A percentile compares a stretch with the other conserved stretches of the same genome.
These are phyloP conservation scores for Diversispora epigaea DNA, from an alignment of 192 early-diverging fungal species.

Conservation along the genomic window DNA sequence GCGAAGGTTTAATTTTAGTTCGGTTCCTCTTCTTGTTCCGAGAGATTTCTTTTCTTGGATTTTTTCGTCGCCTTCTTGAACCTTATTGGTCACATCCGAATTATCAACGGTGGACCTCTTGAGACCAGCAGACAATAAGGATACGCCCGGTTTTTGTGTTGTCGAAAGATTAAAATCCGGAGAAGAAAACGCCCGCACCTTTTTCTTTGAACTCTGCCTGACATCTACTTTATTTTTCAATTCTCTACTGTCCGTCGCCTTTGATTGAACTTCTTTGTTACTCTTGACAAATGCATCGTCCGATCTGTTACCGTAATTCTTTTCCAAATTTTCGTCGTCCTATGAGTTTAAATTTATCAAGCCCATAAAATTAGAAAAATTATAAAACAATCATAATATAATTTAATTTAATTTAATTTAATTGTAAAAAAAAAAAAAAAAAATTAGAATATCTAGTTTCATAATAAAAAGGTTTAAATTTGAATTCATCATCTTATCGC, in stretches of 20 bases:
- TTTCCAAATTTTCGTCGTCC: too few species aligned
- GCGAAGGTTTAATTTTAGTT: neutral
- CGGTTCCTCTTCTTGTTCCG: neutral
- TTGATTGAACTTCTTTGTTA: too few species aligned
- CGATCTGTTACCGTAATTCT: too few species aligned
- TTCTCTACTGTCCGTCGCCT: neutral
- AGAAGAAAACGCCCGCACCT: neutral
- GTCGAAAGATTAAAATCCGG: neutral
- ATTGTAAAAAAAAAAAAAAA: too few species aligned
- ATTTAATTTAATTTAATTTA: too few species aligned
- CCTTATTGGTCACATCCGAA: neutral
- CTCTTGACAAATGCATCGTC: too few species aligned
- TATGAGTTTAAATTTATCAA: too few species aligned
- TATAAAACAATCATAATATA: too few species aligned
- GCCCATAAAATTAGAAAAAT: too few species aligned
- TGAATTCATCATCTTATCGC: too few species aligned
- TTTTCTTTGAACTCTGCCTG: neutral
- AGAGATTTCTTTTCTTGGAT: neutral
- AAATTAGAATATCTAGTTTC: too few species aligned
- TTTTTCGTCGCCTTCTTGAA: slow-evolving; percentile 3
- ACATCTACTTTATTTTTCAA: neutral
- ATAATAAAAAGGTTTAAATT: too few species aligned
- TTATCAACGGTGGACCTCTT: slow-evolving; percentile 13
- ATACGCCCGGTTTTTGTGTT: slow-evolving; percentile 9
- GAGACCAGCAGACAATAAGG: slow-evolving; percentile 23